Conservation (phyloP, 371 early-diverging fungal species). For the Mucor racemosus region DNA sequence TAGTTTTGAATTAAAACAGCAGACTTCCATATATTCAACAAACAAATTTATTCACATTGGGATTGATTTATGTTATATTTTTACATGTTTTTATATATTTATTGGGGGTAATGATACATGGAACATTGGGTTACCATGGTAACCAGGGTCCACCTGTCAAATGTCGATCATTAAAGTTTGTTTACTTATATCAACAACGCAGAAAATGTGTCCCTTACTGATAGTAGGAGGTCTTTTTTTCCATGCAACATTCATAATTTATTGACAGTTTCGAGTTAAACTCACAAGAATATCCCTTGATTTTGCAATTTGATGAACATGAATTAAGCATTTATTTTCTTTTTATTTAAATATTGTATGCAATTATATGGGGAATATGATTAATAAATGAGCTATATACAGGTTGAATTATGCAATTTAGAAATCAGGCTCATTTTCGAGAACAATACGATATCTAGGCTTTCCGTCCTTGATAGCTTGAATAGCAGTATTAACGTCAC, state of each 20-base stretch:
- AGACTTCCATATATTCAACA: background rate
- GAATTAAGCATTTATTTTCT: background rate
- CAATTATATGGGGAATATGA: background rate
- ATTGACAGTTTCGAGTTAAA: too few species aligned
- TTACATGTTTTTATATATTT: background rate
- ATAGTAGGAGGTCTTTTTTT: background rate
- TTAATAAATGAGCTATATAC: background rate
- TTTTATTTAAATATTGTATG: background rate
- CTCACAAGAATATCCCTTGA: too few species aligned
- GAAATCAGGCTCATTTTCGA: slow-evolving; percentile 35
- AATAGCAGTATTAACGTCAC: slow-evolving; percentile 61
- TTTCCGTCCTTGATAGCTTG: slow-evolving; percentile 57
- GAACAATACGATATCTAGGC: slow-evolving; percentile 67
- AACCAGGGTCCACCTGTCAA: background rate
- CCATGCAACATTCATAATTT: background rate
- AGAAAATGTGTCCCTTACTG: background rate
- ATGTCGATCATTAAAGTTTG: background rate
- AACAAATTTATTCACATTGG: background rate
- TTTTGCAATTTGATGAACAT: background rate
- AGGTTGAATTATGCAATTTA: background rate
- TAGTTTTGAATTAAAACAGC: slow-evolving; percentile 2
- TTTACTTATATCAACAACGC: background rate
- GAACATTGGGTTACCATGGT: background rate
- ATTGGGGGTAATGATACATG: too few species aligned
- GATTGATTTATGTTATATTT: background rate